Conservation (phyloP, 2,329 filamentous ascomycete genomes). For the Thielaviopsis musarum region DNA sequence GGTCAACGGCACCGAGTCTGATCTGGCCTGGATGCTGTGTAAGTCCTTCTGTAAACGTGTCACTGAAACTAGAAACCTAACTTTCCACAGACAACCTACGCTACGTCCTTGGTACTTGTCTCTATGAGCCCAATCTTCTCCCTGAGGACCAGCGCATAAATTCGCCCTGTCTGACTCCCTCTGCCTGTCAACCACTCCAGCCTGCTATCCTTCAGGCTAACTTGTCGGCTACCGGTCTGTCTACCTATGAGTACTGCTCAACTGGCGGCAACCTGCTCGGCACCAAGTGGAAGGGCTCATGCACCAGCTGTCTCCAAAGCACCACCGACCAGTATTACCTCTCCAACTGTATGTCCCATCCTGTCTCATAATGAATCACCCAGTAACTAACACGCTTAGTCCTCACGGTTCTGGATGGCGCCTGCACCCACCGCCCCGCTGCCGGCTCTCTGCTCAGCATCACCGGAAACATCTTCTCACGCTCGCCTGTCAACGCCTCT, state of each 20-base stretch:
- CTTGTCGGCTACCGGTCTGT: conserved; percentile 15
- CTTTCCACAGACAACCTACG: conserved; percentile 30
- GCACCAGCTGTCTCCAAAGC: conserved; percentile 27
- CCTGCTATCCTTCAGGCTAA: conserved; percentile 21
- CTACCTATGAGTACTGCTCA: conserved; percentile 25
- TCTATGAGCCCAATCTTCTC: conserved; percentile 23
- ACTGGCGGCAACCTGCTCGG: conserved; percentile 22
- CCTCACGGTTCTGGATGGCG: conserved; percentile 29
- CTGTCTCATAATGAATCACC: not conserved
- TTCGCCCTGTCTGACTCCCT: conserved; percentile 27
- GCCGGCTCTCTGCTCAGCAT: conserved; percentile 24
- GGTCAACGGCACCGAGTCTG: conserved; percentile 23
- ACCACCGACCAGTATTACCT: conserved; percentile 26
- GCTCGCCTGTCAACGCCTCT: conserved; percentile 24
- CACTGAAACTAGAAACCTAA: conserved; percentile 12
- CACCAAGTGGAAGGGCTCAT: conserved; percentile 20
- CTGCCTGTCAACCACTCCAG: conserved; percentile 25
- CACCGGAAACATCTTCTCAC: conserved; percentile 26
- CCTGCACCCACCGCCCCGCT: conserved; percentile 28
- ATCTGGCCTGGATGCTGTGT: conserved; percentile 32
- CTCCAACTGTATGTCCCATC: conserved; percentile 28
- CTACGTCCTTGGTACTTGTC: conserved; percentile 30
- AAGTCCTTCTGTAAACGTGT: conserved; percentile 14
- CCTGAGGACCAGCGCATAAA: conserved; percentile 18
- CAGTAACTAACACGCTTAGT: conserved; percentile 20